phyloP scores from a whole-genome alignment of 2,329 filamentous ascomycete species.

The Escovopsis sp. region DNA sequence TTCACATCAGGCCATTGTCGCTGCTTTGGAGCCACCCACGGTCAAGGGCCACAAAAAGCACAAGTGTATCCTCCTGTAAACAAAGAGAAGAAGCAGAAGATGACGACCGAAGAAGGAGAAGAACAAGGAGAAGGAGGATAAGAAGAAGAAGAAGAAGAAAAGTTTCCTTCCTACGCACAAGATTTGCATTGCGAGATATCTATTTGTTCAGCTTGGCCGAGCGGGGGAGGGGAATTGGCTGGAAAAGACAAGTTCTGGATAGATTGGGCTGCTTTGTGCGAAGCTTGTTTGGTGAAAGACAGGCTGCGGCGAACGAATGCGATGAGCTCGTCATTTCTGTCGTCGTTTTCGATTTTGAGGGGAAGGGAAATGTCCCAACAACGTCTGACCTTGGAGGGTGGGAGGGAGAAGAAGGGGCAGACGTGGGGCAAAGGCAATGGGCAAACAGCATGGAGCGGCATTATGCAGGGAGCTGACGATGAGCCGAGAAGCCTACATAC shows the following conservation, averaged over 20 bases:
- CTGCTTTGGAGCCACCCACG: slow-evolving; percentile 75
- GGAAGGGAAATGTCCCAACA: too few species aligned
- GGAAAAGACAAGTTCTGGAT: slow-evolving; percentile 6
- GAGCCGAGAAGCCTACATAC: background rate
- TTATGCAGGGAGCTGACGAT: background rate
- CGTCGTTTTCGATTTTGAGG: background rate
- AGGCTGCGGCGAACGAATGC: slow-evolving; percentile 3
- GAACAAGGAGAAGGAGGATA: too few species aligned
- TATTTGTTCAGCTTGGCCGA: slow-evolving; percentile 2
- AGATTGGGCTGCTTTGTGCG: slow-evolving; percentile 3
- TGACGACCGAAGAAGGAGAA: too few species aligned
- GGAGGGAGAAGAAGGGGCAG: too few species aligned
- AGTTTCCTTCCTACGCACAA: background rate
- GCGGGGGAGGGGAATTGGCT: slow-evolving; percentile 3
- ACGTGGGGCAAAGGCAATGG: too few species aligned
- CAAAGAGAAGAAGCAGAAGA: background rate
- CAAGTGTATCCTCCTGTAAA: slow-evolving; percentile 56
- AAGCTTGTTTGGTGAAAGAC: slow-evolving; percentile 1
- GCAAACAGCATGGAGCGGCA: too few species aligned
- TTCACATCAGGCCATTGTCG: slow-evolving; percentile 69
- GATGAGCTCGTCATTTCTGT: slow-evolving; percentile 1
- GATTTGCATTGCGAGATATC: slow-evolving; percentile 4
- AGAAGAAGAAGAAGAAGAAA: too few species aligned
- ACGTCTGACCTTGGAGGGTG: too few species aligned
- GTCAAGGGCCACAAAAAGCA: slow-evolving; percentile 64